A percentile compares a stretch with the other conserved stretches of the same genome.
phyloP scores from a whole-genome alignment of 768 basidiomycete species.

The Russula lepida region DNA sequence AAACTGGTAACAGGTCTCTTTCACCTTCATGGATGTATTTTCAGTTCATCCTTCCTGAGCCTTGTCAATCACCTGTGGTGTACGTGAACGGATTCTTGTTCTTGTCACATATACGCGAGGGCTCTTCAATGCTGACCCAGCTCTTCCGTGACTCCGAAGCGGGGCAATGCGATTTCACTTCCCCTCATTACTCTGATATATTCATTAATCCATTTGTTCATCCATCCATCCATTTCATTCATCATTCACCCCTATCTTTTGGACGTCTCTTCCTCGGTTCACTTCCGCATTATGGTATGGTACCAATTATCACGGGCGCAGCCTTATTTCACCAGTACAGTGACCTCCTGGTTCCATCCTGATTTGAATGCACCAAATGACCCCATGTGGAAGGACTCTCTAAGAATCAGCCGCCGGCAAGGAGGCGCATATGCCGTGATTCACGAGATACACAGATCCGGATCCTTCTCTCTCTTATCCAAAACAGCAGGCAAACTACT shows the following conservation, averaged over 20 bases:
- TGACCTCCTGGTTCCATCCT: not conserved
- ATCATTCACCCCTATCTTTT: constrained; percentile 11
- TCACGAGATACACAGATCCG: not conserved
- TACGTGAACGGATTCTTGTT: not conserved
- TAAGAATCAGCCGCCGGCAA: not conserved
- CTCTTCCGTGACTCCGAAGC: constrained; percentile 2
- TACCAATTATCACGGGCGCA: not conserved
- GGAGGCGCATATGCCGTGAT: not conserved
- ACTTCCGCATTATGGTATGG: constrained; percentile 29
- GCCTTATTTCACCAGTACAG: not conserved
- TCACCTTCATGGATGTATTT: not conserved
- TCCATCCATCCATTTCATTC: not conserved
- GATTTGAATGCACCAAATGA: not conserved
- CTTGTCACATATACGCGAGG: not conserved
- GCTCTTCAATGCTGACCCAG: not conserved
- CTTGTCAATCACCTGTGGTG: not conserved
- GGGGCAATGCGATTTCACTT: constrained; percentile 24
- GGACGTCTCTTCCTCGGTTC: constrained; percentile 36
- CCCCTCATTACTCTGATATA: constrained; percentile 9
- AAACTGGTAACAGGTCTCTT: not conserved
- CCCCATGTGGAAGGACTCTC: not conserved
- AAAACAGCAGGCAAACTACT: not conserved
- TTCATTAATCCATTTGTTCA: constrained; percentile 26
- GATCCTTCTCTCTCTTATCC: not conserved
- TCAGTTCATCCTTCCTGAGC: not conserved